phyloP scores from a whole-genome alignment of 2,329 filamentous ascomycete genomes.

The Pyrenochaeta sp. region DNA sequence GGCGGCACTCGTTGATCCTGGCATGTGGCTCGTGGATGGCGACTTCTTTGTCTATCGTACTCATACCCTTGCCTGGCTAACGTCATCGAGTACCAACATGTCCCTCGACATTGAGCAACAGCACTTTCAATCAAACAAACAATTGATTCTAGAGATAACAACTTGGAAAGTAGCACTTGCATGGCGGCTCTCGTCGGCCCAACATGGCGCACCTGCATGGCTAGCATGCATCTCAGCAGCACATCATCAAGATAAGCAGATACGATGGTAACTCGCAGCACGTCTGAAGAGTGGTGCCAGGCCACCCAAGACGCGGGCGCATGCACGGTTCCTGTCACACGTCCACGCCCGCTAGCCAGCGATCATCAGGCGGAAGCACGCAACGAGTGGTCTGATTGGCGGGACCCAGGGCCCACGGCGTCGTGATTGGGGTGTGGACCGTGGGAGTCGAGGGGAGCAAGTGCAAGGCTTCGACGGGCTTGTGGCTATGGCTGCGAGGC shows the following conservation, averaged over 20 bases:
- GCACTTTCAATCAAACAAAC: neutral
- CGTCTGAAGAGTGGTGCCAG: too few species aligned
- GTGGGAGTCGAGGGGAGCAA: too few species aligned
- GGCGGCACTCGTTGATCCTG: too few species aligned
- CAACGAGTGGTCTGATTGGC: slow-evolving; percentile 7
- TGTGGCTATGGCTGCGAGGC: too few species aligned
- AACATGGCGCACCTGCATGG: too few species aligned
- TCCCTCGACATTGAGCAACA: neutral
- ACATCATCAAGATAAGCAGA: slow-evolving; percentile 4
- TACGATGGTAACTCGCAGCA: too few species aligned
- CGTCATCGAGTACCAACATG: neutral
- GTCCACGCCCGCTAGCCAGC: slow-evolving; percentile 15
- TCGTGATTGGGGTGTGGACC: too few species aligned
- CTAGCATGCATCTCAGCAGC: neutral
- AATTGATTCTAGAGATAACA: too few species aligned
- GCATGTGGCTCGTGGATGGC: neutral
- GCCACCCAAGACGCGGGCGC: neutral
- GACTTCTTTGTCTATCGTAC: neutral
- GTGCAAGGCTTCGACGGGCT: too few species aligned
- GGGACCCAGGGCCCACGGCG: slow-evolving; percentile 4
- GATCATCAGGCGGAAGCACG: slow-evolving; percentile 14
- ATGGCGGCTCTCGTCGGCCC: neutral
- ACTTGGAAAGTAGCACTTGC: too few species aligned
- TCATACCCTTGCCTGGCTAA: neutral
- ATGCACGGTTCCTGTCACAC: slow-evolving; percentile 18